Conservation (phyloP, 2,329 filamentous ascomycete genomes). For the Pseudogymnoascus sp. region DNA sequence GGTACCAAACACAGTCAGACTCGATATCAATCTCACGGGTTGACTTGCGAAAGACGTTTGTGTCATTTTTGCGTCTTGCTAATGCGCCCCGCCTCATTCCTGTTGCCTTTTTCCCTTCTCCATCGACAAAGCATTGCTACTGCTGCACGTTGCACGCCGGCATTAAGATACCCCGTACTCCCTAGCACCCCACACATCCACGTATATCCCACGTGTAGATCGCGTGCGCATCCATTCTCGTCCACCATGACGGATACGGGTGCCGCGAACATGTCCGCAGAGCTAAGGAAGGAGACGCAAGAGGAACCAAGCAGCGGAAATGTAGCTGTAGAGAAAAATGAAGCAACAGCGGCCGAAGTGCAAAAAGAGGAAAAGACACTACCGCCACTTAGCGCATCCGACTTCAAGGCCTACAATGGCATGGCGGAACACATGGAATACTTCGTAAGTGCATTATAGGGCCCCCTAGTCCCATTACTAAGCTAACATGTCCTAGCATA, state of each 20-base stretch:
- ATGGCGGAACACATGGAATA: conserved; percentile 57
- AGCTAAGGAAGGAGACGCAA: not conserved
- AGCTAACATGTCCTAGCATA: conserved; percentile 48
- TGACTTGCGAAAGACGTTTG: not conserved
- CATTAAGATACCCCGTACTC: conserved; percentile 1
- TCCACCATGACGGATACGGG: conserved; percentile 14
- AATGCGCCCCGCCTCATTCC: not conserved
- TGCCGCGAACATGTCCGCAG: not conserved
- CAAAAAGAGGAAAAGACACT: conserved; percentile 22
- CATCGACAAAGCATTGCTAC: not conserved
- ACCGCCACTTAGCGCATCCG: conserved; percentile 48
- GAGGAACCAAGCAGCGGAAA: not conserved
- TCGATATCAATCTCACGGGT: not conserved
- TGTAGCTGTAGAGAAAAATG: not conserved
- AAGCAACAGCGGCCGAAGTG: not conserved
- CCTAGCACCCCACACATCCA: not conserved
- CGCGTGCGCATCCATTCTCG: not conserved
- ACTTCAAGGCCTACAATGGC: conserved; percentile 55
- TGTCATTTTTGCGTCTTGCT: not conserved
- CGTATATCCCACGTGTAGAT: conserved; percentile 3
- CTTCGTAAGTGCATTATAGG: conserved; percentile 40
- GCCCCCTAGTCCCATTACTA: not conserved
- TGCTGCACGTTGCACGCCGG: not conserved
- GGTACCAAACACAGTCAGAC: not conserved
- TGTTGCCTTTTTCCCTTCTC: not conserved